Evolutionary conservation across 1,284 basidiomycete genomes (phyloP).

Genomic region (Sanguinoderma infundibulare): DNA sequence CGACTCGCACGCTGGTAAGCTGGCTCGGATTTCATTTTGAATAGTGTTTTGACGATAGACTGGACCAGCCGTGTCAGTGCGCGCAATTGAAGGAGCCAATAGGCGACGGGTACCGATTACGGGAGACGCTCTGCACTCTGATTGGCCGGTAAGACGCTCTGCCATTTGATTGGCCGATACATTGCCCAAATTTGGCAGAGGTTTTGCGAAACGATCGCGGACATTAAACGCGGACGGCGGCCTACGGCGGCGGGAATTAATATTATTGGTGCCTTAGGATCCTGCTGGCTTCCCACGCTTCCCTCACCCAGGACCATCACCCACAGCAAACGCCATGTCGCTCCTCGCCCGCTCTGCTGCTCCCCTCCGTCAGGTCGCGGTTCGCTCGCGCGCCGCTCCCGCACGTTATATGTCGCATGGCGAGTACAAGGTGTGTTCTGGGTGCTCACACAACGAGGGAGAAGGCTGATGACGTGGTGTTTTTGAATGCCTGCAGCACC

Average conservation of each 20-base stretch:
- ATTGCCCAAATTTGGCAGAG: no score
- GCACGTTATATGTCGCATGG: conserved; percentile 36
- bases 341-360: conserved; percentile 35
- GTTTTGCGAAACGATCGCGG: conserved; percentile 3
- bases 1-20: no score
- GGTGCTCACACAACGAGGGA: background rate
- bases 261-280: no score
- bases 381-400: conserved; percentile 30
- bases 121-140: conserved; percentile 21
- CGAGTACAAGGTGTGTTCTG: conserved; percentile 61
- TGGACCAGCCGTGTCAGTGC: no score
- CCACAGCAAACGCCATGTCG: conserved; percentile 34
- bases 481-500: conserved; percentile 48
- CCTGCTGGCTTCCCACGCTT: conserved; percentile 20
- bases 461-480: conserved; percentile 9
- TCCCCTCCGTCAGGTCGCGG: conserved; percentile 34
- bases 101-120: background rate
- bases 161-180: conserved; percentile 11
- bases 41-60: no score
- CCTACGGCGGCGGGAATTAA: no score
- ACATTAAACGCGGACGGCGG: no score
- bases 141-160: conserved; percentile 19
- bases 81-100: background rate
- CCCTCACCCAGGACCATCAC: conserved; percentile 17
- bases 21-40: no score